Evolutionary conservation across 2,329 filamentous ascomycete genomes (phyloP).

Genomic region (Colletotrichum sp.): DNA sequence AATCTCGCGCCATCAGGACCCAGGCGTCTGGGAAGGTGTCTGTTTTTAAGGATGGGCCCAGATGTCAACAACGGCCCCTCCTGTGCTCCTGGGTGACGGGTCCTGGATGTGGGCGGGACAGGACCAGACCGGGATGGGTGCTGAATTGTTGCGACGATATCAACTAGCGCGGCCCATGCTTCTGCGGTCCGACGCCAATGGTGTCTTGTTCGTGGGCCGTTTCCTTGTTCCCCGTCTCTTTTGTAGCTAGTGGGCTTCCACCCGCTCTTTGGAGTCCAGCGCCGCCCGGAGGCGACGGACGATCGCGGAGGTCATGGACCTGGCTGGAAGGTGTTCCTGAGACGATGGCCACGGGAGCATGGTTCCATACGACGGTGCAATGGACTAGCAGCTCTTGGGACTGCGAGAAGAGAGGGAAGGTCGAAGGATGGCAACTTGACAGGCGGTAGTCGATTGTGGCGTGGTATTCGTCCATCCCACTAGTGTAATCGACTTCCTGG

Average conservation of each 20-base stretch:
- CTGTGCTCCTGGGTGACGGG: neutral
- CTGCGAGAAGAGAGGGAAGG: neutral
- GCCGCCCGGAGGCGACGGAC: neutral
- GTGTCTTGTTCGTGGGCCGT: neutral
- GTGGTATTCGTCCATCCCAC: neutral
- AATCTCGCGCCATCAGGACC: neutral
- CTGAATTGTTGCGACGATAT: conserved; percentile 9
- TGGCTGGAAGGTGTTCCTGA: neutral
- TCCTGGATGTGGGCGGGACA: neutral
- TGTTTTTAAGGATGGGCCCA: neutral
- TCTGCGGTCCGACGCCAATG: neutral
- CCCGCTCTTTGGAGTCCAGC: neutral
- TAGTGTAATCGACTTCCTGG: neutral
- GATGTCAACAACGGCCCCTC: neutral
- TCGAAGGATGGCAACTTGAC: neutral
- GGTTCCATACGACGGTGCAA: neutral
- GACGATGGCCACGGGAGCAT: neutral
- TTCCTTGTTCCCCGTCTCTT: neutral
- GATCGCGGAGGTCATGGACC: neutral
- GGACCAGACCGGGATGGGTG: neutral
- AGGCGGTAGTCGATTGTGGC: neutral
- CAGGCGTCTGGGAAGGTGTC: neutral
- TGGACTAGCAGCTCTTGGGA: neutral
- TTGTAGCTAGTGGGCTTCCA: neutral
- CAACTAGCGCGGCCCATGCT: conserved; percentile 8